phyloP scores from a whole-genome alignment of 768 basidiomycete species.

The Lentinula sp. region DNA sequence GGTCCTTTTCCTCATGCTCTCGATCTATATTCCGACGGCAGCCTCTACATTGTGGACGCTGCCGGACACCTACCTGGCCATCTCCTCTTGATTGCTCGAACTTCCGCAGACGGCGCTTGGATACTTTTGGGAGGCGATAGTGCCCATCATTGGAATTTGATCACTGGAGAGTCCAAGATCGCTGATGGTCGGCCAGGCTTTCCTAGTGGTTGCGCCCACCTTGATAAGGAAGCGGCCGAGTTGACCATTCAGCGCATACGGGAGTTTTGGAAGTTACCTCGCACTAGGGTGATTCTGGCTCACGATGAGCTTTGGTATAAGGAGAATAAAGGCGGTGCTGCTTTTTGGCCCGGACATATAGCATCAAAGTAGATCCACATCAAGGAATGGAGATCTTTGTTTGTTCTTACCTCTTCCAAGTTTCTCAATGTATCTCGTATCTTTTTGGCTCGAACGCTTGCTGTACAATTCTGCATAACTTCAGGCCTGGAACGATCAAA shows the following conservation, averaged over 20 bases:
- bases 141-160: slow-evolving; percentile 47
- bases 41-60: slow-evolving; percentile 51
- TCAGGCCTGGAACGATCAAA: background rate
- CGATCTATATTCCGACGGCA: slow-evolving; percentile 48
- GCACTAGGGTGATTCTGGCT: slow-evolving; percentile 42
- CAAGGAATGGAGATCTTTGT: background rate
- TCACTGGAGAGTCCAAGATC: slow-evolving; percentile 38
- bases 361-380: background rate
- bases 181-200: slow-evolving; percentile 21
- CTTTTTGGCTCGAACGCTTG: background rate
- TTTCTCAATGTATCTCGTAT: background rate
- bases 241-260: slow-evolving; percentile 34
- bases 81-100: slow-evolving; percentile 47
- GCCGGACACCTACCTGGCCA: slow-evolving; percentile 55
- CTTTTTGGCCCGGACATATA: slow-evolving; percentile 33
- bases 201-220: slow-evolving; percentile 32
- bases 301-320: slow-evolving; percentile 51
- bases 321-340: slow-evolving; percentile 32
- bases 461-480: no score
- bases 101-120: slow-evolving; percentile 48
- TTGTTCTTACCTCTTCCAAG: no score
- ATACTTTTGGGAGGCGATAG: slow-evolving; percentile 50
- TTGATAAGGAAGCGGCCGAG: slow-evolving; percentile 34
- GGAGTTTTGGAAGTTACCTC: slow-evolving; percentile 26
- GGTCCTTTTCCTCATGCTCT: slow-evolving; percentile 22